Conservation (phyloP, 345 rosid species). For the Linum trigynum region DNA sequence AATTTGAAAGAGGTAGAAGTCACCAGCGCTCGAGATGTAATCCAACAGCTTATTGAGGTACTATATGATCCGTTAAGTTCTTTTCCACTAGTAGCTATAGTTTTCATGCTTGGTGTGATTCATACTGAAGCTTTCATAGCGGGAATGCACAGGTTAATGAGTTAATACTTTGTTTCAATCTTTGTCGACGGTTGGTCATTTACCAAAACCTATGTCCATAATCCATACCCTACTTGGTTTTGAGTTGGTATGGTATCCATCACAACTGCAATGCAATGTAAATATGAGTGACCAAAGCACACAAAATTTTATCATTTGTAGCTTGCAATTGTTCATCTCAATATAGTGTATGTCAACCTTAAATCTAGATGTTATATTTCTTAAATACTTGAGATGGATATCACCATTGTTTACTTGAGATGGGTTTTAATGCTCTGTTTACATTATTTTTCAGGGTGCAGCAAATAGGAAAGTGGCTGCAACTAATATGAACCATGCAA, state of each 20-base stretch:
- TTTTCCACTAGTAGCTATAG: neutral
- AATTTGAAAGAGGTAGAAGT: constrained; percentile 91
- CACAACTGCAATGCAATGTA: neutral
- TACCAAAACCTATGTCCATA: too few species aligned
- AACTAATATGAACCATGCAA: constrained; percentile 93
- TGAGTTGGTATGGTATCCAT: too few species aligned
- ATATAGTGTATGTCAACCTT: neutral
- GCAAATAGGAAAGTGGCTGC: constrained; percentile 97
- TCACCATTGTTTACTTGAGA: neutral
- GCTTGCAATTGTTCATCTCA: neutral
- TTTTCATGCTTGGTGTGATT: neutral
- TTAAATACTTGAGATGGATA: neutral
- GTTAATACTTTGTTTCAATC: neutral
- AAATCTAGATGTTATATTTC: too few species aligned
- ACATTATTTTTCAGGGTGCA: constrained; percentile 57
- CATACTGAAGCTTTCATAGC: neutral
- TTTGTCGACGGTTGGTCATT: too few species aligned
- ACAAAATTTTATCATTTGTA: neutral
- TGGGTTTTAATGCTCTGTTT: neutral
- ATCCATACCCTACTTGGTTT: too few species aligned
- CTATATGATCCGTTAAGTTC: neutral
- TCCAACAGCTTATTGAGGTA: constrained; percentile 87
- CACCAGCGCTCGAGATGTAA: constrained; percentile 72
- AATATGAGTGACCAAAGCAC: neutral
- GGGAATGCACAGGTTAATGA: neutral